phyloP scores from a whole-genome alignment of 768 basidiomycete species.

The Rhodotorula kratochvilovae region DNA sequence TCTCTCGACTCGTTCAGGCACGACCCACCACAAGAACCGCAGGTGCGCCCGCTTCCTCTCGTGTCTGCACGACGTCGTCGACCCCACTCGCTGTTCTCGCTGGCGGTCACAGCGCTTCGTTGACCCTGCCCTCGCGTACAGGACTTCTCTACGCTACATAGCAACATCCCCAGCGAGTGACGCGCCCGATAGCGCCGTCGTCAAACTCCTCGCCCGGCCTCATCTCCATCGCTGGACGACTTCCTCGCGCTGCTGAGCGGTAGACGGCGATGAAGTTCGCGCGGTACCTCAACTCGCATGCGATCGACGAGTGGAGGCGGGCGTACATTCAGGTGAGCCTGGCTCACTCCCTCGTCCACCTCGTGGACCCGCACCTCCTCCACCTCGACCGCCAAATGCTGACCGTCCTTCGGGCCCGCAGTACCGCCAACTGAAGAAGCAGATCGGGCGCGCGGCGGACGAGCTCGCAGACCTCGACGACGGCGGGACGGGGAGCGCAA shows the following conservation, averaged over 20 bases:
- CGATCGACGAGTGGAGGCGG: slow-evolving; percentile 30
- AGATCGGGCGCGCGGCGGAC: slow-evolving; percentile 20
- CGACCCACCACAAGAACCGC: no score
- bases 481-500: not conserved
- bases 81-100: no score
- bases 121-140: no score
- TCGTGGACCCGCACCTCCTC: not conserved
- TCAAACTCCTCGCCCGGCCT: no score
- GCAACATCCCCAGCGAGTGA: no score
- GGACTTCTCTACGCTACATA: no score
- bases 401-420: not conserved
- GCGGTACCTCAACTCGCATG: slow-evolving; percentile 20
- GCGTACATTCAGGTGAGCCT: slow-evolving; percentile 12
- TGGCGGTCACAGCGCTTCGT: no score
- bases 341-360: no score
- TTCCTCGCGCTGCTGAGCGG: not conserved
- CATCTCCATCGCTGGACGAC: not conserved
- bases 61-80: no score
- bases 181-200: no score
- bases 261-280: slow-evolving; percentile 27
- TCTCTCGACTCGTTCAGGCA: no score
- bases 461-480: slow-evolving; percentile 27
- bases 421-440: slow-evolving; percentile 38
- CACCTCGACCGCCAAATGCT: not conserved
- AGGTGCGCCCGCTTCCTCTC: no score